These are phyloP conservation scores for Cyberlindnera mycetangii DNA, from an alignment of 805 yeast species.

Conservation along the genomic window DNA sequence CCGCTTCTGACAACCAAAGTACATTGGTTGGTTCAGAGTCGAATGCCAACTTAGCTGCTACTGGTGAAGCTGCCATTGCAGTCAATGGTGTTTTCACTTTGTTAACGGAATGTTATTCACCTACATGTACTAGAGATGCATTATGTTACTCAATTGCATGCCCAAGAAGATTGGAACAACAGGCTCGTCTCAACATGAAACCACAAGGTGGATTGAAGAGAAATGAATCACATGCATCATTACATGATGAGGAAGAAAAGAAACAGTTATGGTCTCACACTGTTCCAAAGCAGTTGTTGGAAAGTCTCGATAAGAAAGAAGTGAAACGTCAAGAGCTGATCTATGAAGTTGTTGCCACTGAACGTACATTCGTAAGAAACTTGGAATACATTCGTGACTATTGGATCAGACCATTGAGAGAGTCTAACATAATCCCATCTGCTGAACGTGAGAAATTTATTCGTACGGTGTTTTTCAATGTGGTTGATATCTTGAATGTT, in stretches of 20 bases:
- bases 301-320: constrained; percentile 75
- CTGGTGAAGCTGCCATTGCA: constrained; percentile 17
- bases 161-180: constrained; percentile 93
- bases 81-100: constrained; percentile 93
- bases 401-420: constrained; percentile 88
- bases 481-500: constrained; percentile 79
- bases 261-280: constrained; percentile 92
- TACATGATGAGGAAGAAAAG: constrained; percentile 73
- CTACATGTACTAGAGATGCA: constrained; percentile 87
- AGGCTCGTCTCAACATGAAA: constrained; percentile 84
- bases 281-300: constrained; percentile 77
- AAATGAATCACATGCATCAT: constrained; percentile 65
- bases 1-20: constrained; percentile 21
- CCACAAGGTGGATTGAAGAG: constrained; percentile 82
- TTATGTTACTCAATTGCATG: constrained; percentile 95
- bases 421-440: constrained; percentile 83
- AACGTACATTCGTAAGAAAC: constrained; percentile 92
- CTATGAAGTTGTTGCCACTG: constrained; percentile 90
- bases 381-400: constrained; percentile 89
- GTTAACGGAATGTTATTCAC: constrained; percentile 92
- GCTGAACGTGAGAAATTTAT: constrained; percentile 88
- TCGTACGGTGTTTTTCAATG: constrained; percentile 87
- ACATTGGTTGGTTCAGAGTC: constrained; percentile 7
- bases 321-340: constrained; percentile 93
- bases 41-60: constrained; percentile 12